These are phyloP conservation scores for Lactarius sp. DNA, from an alignment of 768 basidiomycete species.

Conservation along the genomic window DNA sequence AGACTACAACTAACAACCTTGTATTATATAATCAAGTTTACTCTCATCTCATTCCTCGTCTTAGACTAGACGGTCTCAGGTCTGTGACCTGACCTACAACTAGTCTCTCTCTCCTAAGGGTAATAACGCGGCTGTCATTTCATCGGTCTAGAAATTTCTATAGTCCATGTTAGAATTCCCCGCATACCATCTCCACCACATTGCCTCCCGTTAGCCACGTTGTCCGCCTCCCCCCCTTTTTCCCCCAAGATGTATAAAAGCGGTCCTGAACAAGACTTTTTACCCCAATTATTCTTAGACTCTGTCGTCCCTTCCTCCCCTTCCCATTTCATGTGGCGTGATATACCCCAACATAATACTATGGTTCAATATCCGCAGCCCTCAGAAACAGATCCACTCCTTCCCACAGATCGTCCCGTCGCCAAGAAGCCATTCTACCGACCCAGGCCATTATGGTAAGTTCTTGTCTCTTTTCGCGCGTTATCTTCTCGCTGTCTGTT, in stretches of 20 bases:
- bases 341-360: conserved; percentile 6
- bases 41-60: neutral
- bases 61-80: too few relatives aligned
- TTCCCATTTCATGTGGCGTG: neutral
- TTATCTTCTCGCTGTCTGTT: neutral
- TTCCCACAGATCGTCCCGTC: conserved; percentile 17
- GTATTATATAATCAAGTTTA: neutral
- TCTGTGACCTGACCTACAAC: neutral
- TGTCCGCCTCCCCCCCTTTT: neutral
- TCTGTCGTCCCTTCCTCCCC: neutral
- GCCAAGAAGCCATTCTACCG: conserved; percentile 47
- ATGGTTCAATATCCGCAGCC: neutral
- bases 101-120: neutral
- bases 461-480: neutral
- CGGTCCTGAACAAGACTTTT: neutral
- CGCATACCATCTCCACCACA: neutral
- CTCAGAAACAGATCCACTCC: conserved; percentile 23
- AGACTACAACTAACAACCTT: neutral
- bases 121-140: neutral
- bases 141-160: conserved; percentile 8
- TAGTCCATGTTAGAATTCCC: neutral
- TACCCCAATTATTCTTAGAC: neutral
- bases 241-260: conserved; percentile 4
- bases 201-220: conserved; percentile 20
- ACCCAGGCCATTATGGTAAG: conserved; percentile 45